phyloP scores from a whole-genome alignment of 495 filamentous ascomycete species.

The Cercophora samala region DNA sequence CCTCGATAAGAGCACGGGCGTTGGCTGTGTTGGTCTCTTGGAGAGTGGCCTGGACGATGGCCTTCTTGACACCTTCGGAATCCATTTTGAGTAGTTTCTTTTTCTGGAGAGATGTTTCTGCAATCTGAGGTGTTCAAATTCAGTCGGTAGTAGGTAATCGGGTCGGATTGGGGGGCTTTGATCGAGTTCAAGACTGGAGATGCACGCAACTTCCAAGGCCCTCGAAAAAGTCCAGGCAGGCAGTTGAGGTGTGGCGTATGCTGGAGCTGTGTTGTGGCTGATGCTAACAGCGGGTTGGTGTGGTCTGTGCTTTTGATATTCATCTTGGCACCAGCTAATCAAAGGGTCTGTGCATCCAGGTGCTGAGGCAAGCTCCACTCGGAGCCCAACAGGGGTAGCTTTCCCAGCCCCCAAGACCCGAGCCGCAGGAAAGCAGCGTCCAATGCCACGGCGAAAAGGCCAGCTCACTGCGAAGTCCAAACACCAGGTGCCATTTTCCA shows the following conservation, averaged over 20 bases:
- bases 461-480: constrained; percentile 28
- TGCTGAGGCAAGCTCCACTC: not conserved
- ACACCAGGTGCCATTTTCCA: constrained; percentile 11
- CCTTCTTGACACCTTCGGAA: constrained; percentile 54
- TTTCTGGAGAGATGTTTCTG: not conserved
- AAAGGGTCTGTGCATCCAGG: not conserved
- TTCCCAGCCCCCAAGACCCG: not conserved
- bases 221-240: constrained; percentile 5
- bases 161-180: not conserved
- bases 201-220: not conserved
- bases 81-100: constrained; percentile 33
- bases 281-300: not conserved
- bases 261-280: constrained; percentile 20
- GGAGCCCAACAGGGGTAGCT: not conserved
- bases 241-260: constrained; percentile 18
- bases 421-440: not conserved
- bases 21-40: constrained; percentile 72
- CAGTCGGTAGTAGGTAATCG: not conserved
- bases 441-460: constrained; percentile 29
- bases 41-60: constrained; percentile 70
- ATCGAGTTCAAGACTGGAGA: not conserved
- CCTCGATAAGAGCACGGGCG: constrained; percentile 69
- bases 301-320: not conserved
- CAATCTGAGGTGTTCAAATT: not conserved
- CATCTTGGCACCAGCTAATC: not conserved